phyloP scores from a whole-genome alignment of 1,284 basidiomycete genomes.

The Apiotrichum brassicae region DNA sequence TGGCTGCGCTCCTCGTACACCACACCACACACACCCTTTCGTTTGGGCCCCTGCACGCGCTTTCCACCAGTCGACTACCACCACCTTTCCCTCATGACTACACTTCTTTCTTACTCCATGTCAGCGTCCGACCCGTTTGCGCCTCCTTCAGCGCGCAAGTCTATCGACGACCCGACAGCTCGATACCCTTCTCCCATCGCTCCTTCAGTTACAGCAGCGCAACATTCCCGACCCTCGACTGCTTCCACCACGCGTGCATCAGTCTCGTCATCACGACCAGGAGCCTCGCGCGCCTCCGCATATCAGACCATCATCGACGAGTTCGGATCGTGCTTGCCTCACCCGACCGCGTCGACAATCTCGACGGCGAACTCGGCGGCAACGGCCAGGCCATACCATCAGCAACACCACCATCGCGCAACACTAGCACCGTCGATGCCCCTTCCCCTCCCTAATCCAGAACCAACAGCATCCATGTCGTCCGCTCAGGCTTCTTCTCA shows the following conservation, averaged over 20 bases:
- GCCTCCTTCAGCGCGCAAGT: conserved; percentile 12
- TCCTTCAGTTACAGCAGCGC: conserved; percentile 4
- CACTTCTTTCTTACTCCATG: conserved; percentile 11
- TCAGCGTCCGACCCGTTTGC: conserved; percentile 19
- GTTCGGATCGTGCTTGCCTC: conserved; percentile 16
- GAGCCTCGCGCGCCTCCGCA: conserved; percentile 7
- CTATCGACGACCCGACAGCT: conserved; percentile 10
- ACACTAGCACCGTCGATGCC: conserved; percentile 29
- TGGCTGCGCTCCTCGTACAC: no score
- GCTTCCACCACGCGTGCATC: conserved; percentile 16
- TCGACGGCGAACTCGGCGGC: neutral
- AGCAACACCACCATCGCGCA: conserved; percentile 5
- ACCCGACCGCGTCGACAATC: neutral
- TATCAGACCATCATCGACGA: conserved; percentile 16
- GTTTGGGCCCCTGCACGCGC: no score
- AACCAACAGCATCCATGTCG: conserved; percentile 25
- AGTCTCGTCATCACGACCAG: conserved; percentile 9
- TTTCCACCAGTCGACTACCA: no score
- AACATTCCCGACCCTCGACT: conserved; percentile 13
- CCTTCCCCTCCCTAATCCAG: conserved; percentile 21
- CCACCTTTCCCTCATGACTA: conserved; percentile 7
- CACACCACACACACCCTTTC: no score
- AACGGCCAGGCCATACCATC: neutral
- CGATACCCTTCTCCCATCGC: conserved; percentile 13
- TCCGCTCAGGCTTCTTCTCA: conserved; percentile 24